These are phyloP conservation scores for Raphanus hybrid DNA, from an alignment of 441 rosid genomes.

Conservation along the genomic window DNA sequence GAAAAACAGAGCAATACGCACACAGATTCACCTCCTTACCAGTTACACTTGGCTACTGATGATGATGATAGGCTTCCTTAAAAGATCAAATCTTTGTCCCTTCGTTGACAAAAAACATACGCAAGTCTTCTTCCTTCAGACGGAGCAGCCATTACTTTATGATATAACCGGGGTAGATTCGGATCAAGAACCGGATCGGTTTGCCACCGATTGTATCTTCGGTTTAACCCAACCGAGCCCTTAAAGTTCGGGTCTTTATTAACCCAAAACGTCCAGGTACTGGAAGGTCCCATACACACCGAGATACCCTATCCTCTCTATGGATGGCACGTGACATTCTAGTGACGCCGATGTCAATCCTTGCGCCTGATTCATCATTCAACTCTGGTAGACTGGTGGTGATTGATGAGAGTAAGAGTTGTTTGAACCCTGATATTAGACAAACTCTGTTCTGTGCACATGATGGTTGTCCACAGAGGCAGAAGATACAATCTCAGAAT, in stretches of 20 bases:
- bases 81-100: conserved; percentile 1
- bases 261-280: conserved; percentile 47
- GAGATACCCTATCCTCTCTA: conserved; percentile 88
- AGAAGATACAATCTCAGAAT: conserved; percentile 53
- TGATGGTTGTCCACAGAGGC: conserved; percentile 78
- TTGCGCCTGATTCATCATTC: conserved; percentile 60
- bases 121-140: neutral
- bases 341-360: conserved; percentile 82
- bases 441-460: conserved; percentile 86
- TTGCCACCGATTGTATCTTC: neutral
- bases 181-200: conserved; percentile 27
- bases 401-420: conserved; percentile 61
- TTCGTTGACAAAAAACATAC: neutral
- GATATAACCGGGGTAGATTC: conserved; percentile 3
- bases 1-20: conserved; percentile 4
- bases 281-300: conserved; percentile 93
- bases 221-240: conserved; percentile 38
- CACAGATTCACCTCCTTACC: neutral
- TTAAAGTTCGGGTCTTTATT: conserved; percentile 29
- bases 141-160: neutral
- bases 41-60: neutral
- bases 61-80: neutral
- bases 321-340: conserved; percentile 92
- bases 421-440: conserved; percentile 64
- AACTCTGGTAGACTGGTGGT: conserved; percentile 54